phyloP scores from a whole-genome alignment of 2,329 filamentous ascomycete species.

The Basipetospora sp. region DNA sequence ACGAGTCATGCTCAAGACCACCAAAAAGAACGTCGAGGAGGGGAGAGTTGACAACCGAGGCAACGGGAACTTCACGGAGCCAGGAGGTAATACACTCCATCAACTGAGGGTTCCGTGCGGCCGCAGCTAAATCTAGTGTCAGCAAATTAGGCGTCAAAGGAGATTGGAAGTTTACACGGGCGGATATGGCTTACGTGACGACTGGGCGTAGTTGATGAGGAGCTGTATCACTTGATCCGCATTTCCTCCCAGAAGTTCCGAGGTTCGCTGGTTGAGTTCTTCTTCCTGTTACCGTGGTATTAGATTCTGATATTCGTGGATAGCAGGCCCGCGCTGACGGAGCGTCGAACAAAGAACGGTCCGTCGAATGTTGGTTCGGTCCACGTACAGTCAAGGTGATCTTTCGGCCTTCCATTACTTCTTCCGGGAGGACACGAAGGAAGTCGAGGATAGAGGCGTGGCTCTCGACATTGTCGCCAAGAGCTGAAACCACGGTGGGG shows the following conservation, averaged over 20 bases:
- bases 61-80: slow-evolving; percentile 81
- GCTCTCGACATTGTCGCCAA: slow-evolving; percentile 62
- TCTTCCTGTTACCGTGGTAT: slow-evolving; percentile 59
- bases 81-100: slow-evolving; percentile 94
- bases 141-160: background rate
- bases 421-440: slow-evolving; percentile 88
- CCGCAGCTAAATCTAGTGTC: slow-evolving; percentile 39
- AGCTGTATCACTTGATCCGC: slow-evolving; percentile 74
- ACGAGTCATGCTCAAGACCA: slow-evolving; percentile 58
- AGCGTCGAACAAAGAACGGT: too few relatives aligned
- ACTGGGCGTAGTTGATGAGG: slow-evolving; percentile 79
- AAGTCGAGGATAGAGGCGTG: slow-evolving; percentile 89
- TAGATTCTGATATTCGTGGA: slow-evolving; percentile 5
- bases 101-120: slow-evolving; percentile 74
- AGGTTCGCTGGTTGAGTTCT: slow-evolving; percentile 72
- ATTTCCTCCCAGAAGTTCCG: slow-evolving; percentile 81
- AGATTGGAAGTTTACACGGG: too few relatives aligned
- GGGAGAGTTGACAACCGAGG: slow-evolving; percentile 70
- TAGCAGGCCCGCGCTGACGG: background rate
- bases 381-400: slow-evolving; percentile 96
- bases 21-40: slow-evolving; percentile 68
- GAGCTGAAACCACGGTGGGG: slow-evolving; percentile 59
- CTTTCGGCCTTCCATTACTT: slow-evolving; percentile 97
- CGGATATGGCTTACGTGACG: too few relatives aligned
- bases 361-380: slow-evolving; percentile 26